These are phyloP conservation scores for Malus domestica DNA, from an alignment of 306 rosid species.

Conservation along the genomic window ASM211411v1 NC_041802.1:28440001-28440500, in stretches of 20 bases:
- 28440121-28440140: constrained; percentile 65
- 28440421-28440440: constrained; percentile 4
- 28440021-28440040: constrained; percentile 60
- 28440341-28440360: constrained; percentile 34
- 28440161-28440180: constrained; percentile 54
- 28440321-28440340: constrained; percentile 61
- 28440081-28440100: constrained; percentile 34
- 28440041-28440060: constrained; percentile 33
- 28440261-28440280: constrained; percentile 63
- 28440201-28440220: constrained; percentile 66
- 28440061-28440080: constrained; percentile 6
- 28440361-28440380: constrained; percentile 39
- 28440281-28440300: constrained; percentile 54
- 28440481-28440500: neutral
- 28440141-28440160: constrained; percentile 62
- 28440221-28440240: constrained; percentile 56
- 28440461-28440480: constrained; percentile 36
- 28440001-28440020: constrained; percentile 48
- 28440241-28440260: constrained; percentile 50
- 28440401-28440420: constrained; percentile 46
- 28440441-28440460: neutral
- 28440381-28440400: constrained; percentile 63
- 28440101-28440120: constrained; percentile 64
- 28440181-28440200: constrained; percentile 49
- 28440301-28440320: constrained; percentile 69